phyloP scores from a whole-genome alignment of 345 rosid species.

The Eucalyptus pumila region DNA sequence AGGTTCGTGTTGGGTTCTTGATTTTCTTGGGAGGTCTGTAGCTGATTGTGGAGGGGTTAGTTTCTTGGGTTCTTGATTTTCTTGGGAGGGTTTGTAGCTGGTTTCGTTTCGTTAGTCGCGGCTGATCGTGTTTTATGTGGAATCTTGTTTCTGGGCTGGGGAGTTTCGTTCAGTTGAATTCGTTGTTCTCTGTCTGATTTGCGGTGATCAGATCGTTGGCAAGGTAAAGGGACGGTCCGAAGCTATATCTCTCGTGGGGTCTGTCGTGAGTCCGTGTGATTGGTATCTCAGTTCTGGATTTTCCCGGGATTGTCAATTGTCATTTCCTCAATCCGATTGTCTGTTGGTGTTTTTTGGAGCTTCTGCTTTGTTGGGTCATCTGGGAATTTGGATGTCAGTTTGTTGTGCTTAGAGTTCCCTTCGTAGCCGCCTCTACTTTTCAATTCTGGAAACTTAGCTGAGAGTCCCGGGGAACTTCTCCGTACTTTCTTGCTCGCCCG shows the following conservation, averaged over 20 bases:
- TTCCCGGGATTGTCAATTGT: background rate
- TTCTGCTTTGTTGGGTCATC: background rate
- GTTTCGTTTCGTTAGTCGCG: background rate
- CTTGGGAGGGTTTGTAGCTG: background rate
- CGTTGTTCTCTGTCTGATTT: background rate
- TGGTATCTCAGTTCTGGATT: background rate
- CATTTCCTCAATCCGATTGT: background rate
- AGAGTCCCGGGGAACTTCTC: background rate
- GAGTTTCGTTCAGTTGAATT: background rate
- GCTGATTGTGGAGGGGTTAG: background rate
- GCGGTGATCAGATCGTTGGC: background rate
- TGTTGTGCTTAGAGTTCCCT: background rate
- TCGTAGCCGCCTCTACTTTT: background rate
- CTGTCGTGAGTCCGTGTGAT: background rate
- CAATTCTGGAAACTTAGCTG: background rate
- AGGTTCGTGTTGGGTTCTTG: background rate
- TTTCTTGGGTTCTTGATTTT: background rate
- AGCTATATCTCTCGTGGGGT: background rate
- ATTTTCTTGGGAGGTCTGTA: background rate
- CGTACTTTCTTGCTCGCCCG: background rate
- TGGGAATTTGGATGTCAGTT: background rate
- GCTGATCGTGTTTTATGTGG: background rate
- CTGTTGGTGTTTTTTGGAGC: background rate
- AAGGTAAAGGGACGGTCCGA: background rate
- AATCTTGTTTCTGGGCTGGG: background rate